Evolutionary conservation across 2,329 filamentous ascomycete species (phyloP), one percentile per base, ranked within the genome.

Genomic region (Podosphaera fusca): DNA sequence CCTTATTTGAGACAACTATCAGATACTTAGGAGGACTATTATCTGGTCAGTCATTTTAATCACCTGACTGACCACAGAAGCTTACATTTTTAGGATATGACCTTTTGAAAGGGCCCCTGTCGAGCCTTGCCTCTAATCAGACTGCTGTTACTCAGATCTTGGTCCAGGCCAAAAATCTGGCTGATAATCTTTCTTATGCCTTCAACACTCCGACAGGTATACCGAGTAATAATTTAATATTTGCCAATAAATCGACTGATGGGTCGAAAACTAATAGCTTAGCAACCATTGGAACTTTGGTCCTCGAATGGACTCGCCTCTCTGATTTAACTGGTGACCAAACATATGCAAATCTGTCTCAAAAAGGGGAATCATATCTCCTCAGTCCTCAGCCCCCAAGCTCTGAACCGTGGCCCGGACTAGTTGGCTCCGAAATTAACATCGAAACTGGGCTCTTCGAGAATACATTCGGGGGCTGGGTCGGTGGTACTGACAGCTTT

Each of bases 1-100:
- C 84, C 42, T 70, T 95, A 6, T 95, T 95, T 64, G 88, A 95
- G 70, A 94, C 87, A 0, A 95, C 86, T 0, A 94, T 95, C 65
- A 81, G 88, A 34, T 94, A 94, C 64, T 71, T 95, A 0, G 88
- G 79, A 8, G 88, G 87, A 14, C 74, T 95, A 63, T 66, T 95
- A 7, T 85, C 87, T 2, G 85, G 82, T 59, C 2, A 84, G 78
- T 30, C 21, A n/a, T 36, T 35, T 61, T 12, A 7, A 47, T 56
- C 49, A 61, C 10, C 1, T 45, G 7, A 10, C 3, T 3, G 21
- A 35, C 42, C 4, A 52, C 30, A 3, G 47, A 33, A 6, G 59
- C 56, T 33, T 55, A 56, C 2, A 21, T 45, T 6, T 10, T 12
- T 47, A 79, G 78, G 74, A 3, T 83, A 85, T 63, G 84, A 87